phyloP scores from a whole-genome alignment of 2,329 filamentous ascomycete genomes.

The Aspergillus sp. region DNA sequence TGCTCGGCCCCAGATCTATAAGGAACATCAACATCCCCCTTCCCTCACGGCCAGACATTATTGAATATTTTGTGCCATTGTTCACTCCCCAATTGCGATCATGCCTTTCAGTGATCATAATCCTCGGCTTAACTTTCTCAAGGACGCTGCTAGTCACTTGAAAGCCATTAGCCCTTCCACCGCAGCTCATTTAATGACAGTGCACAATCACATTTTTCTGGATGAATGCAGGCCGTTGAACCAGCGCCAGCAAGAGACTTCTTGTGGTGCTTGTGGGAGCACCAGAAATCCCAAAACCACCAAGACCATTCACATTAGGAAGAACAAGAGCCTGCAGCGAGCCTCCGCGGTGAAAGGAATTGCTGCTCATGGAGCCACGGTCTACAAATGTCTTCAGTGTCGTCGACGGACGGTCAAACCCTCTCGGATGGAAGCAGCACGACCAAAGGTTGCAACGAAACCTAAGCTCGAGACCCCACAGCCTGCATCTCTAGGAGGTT shows the following conservation, averaged over 20 bases:
- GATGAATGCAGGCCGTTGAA: slow-evolving; percentile 35
- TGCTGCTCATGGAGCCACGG: slow-evolving; percentile 22
- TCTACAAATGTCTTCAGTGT: slow-evolving; percentile 41
- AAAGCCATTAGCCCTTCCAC: slow-evolving; percentile 37
- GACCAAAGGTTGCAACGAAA: slow-evolving; percentile 3
- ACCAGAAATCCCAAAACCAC: slow-evolving; percentile 33
- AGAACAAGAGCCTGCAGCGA: slow-evolving; percentile 14
- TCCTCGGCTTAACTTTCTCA: slow-evolving; percentile 37
- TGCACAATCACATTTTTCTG: slow-evolving; percentile 38
- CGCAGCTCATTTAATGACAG: slow-evolving; percentile 39
- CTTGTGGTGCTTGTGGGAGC: slow-evolving; percentile 43
- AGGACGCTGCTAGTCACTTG: slow-evolving; percentile 34
- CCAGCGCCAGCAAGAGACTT: slow-evolving; percentile 30
- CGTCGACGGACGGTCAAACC: slow-evolving; percentile 32
- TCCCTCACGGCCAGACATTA: neutral
- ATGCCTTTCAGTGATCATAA: slow-evolving; percentile 26
- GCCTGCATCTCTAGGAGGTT: slow-evolving; percentile 10
- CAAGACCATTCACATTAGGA: slow-evolving; percentile 27
- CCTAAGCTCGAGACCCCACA: slow-evolving; percentile 9
- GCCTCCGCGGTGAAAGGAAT: slow-evolving; percentile 10
- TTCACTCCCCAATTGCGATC: neutral
- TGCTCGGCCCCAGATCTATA: neutral
- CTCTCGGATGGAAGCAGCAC: slow-evolving; percentile 17
- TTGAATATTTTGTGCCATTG: neutral
- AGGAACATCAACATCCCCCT: neutral